Base-by-base conservation (phyloP, 1,139 yeast genomes). In the Taphrina flavorubra region DNA sequence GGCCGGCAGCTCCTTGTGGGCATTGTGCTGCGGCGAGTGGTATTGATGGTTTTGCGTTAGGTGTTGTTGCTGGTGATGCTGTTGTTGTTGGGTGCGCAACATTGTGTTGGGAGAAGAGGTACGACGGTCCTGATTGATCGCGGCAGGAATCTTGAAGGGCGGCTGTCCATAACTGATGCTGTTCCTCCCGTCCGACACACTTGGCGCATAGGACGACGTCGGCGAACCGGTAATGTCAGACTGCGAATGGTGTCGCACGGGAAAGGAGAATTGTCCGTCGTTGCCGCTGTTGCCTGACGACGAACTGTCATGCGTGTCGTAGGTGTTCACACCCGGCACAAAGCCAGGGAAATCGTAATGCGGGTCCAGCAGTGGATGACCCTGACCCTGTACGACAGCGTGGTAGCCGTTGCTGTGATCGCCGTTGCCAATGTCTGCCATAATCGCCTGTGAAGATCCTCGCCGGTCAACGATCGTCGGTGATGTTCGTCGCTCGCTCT, bases 161-260 rank as follows among this genome's bases (percentile, higher is more conserved):
- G 59, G 67, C n/a, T 63, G 67, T 25, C 51, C 67, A 55, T 55
- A 40, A 25, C 46, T 44, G 20, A 63, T 56, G 31, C 61, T 53
- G 20, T 63, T 63, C 37, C 67, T 46, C n/a, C 61, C 59, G 36
- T 63, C 67, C 13, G 67, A 37, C 8, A 63, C 53, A 46, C 61
- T 63, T 1, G 67, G 67, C 11, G 67, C 61, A 20, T 63, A 63
- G 37, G 61, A 53, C n/a, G 67, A 63, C 11, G 56, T 49, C 37
- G 67, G 67, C 10, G 67, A 63, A 14, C 58, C 67, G 34, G 59
- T 42, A 47, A 63, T 39, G 34, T 53, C 58, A 7, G 62, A 58
- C 53, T 44, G 53, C 39, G 62, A 58, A n/a, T n/a, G 53, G 34
- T 58, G 53, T 31, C 62, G 51, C 51, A 44, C 46, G 31, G 62